Percentiles rank a stretch among this genome's conserved stretches.
These are phyloP conservation scores for Rhizopus delemar DNA, from an alignment of 371 early-diverging fungal species.

Conservation along the genomic window DNA sequence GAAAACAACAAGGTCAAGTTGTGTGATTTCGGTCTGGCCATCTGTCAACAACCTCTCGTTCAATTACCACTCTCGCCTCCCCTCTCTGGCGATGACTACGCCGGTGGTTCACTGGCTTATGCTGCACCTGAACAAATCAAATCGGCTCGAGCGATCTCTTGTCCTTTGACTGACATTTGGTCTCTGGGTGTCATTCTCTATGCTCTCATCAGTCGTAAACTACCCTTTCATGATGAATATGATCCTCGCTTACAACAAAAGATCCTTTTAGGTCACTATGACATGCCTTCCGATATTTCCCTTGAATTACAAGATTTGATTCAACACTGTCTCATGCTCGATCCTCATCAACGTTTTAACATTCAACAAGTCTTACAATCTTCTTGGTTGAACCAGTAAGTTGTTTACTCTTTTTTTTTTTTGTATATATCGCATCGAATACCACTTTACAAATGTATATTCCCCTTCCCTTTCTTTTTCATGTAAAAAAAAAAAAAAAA, in stretches of 20 bases:
- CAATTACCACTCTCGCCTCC: constrained; percentile 19
- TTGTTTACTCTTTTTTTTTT: not conserved
- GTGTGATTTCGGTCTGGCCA: constrained; percentile 85
- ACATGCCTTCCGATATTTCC: constrained; percentile 31
- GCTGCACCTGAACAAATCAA: constrained; percentile 73
- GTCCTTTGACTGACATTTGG: constrained; percentile 77
- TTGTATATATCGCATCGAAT: not conserved
- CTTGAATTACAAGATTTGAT: constrained; percentile 19
- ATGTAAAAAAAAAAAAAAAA: no score
- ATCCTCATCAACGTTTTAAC: constrained; percentile 19
- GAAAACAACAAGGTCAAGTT: constrained; percentile 61
- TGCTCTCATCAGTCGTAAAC: constrained; percentile 63
- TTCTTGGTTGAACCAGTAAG: constrained; percentile 18
- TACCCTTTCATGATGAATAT: constrained; percentile 77
- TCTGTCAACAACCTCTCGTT: constrained; percentile 41
- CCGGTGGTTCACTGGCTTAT: constrained; percentile 73
- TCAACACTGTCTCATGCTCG: constrained; percentile 15
- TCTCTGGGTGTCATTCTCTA: constrained; percentile 76
- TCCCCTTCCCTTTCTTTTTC: not conserved
- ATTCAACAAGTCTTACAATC: constrained; percentile 25
- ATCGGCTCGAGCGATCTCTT: constrained; percentile 36
- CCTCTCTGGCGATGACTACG: constrained; percentile 8
- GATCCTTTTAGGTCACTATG: constrained; percentile 54
- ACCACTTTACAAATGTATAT: not conserved
- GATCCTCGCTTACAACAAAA: constrained; percentile 68